These are phyloP conservation scores for Barbatosphaeria neglecta DNA, from an alignment of 495 filamentous ascomycete species.

Conservation along the genomic window DNA sequence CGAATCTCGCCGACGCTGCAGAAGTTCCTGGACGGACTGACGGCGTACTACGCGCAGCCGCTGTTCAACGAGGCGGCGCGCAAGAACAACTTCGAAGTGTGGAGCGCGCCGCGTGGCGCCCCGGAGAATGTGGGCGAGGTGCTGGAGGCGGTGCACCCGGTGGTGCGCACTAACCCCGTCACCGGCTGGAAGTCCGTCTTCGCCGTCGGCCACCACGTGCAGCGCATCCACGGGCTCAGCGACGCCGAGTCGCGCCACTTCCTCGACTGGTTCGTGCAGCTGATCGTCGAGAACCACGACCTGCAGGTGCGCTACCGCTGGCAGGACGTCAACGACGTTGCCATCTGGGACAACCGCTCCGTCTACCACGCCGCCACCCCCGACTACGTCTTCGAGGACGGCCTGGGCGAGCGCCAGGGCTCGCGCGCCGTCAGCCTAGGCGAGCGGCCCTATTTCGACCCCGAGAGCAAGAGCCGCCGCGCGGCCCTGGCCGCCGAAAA, in stretches of 20 bases:
- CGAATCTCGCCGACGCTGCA: constrained; percentile 54
- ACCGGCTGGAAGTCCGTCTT: constrained; percentile 70
- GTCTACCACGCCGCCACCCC: constrained; percentile 61
- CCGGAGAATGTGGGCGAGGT: constrained; percentile 57
- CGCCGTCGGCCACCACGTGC: constrained; percentile 47
- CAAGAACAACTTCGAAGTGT: constrained; percentile 44
- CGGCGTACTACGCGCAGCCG: constrained; percentile 52
- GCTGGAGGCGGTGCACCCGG: constrained; percentile 54
- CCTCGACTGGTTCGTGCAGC: constrained; percentile 47
- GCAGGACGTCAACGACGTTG: constrained; percentile 49
- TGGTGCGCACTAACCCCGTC: constrained; percentile 72
- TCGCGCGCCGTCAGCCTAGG: constrained; percentile 54
- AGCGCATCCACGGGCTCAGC: constrained; percentile 54
- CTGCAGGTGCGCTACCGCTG: constrained; percentile 62
- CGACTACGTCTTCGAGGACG: constrained; percentile 47
- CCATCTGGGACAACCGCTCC: constrained; percentile 73
- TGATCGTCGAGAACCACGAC: constrained; percentile 70
- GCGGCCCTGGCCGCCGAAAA: constrained; percentile 32
- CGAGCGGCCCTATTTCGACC: constrained; percentile 59
- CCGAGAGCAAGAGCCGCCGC: constrained; percentile 43
- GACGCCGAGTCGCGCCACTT: constrained; percentile 53
- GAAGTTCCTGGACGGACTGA: constrained; percentile 56
- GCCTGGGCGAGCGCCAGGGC: constrained; percentile 47
- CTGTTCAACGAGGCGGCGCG: constrained; percentile 46
- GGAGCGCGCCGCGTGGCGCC: constrained; percentile 43